Conservation (phyloP, 768 basidiomycete species). For the Agrocybe chaxingu region DNA sequence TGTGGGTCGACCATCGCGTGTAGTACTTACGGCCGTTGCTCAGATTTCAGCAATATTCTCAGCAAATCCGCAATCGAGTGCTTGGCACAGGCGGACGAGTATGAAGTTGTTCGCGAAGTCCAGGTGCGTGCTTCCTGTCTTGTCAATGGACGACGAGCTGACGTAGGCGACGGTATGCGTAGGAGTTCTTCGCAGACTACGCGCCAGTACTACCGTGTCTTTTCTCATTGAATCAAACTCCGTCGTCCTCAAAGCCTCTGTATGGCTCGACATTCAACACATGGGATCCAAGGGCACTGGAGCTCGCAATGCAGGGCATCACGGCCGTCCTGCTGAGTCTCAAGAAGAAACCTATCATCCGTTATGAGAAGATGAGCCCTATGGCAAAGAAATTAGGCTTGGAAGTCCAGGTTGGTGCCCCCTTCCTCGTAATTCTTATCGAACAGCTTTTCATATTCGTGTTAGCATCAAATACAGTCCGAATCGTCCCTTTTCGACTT, state of each 20-base stretch:
- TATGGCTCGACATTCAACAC: conserved; percentile 68
- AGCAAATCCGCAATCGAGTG: conserved; percentile 89
- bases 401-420: conserved; percentile 71
- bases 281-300: conserved; percentile 76
- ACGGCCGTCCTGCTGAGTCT: conserved; percentile 86
- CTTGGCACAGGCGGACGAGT: conserved; percentile 91
- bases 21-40: conserved; percentile 8
- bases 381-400: conserved; percentile 88
- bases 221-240: conserved; percentile 82
- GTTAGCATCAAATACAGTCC: conserved; percentile 73
- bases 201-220: conserved; percentile 81
- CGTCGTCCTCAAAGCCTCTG: conserved; percentile 58
- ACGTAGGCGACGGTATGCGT: conserved; percentile 10
- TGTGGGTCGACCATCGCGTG: conserved; percentile 15
- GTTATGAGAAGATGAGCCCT: conserved; percentile 89
- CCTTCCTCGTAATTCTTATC: background rate
- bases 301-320: conserved; percentile 77
- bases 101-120: conserved; percentile 94
- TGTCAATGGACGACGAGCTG: background rate
- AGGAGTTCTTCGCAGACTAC: conserved; percentile 99
- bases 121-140: conserved; percentile 58
- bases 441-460: background rate
- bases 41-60: conserved; percentile 95
- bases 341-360: conserved; percentile 93
- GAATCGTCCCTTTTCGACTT: conserved; percentile 91